Conservation (phyloP, 2,329 filamentous ascomycete species). For the Cladosporium austrohemisphaericum region DNA sequence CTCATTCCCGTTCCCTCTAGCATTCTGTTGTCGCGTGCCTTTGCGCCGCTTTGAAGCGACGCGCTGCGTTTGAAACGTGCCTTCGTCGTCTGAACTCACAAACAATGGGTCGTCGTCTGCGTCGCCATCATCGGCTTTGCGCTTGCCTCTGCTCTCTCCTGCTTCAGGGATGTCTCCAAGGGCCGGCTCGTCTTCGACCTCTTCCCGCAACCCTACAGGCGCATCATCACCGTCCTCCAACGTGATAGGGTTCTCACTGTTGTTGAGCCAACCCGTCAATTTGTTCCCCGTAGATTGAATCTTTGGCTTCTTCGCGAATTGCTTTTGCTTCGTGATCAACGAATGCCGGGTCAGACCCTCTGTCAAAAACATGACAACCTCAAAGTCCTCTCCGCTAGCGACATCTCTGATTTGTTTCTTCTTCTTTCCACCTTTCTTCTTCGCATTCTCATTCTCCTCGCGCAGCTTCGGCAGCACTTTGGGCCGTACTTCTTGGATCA, state of each 20-base stretch:
- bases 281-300: slow-evolving; percentile 46
- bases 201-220: slow-evolving; percentile 50
- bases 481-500: slow-evolving; percentile 81
- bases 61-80: slow-evolving; percentile 31
- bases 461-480: slow-evolving; percentile 85
- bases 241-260: slow-evolving; percentile 40
- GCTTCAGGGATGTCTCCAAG: slow-evolving; percentile 55
- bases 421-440: slow-evolving; percentile 60
- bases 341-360: slow-evolving; percentile 82
- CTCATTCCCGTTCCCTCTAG: neutral
- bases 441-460: slow-evolving; percentile 68
- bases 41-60: slow-evolving; percentile 24
- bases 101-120: slow-evolving; percentile 32
- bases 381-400: slow-evolving; percentile 83
- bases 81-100: slow-evolving; percentile 36
- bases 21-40: slow-evolving; percentile 9
- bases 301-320: slow-evolving; percentile 48
- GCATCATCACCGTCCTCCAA: slow-evolving; percentile 45
- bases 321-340: slow-evolving; percentile 79
- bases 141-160: slow-evolving; percentile 16
- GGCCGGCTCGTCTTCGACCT: slow-evolving; percentile 55
- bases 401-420: slow-evolving; percentile 83
- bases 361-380: slow-evolving; percentile 89
- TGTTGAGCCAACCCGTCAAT: slow-evolving; percentile 45
- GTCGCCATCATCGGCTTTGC: slow-evolving; percentile 23